Evolutionary conservation across 2,329 filamentous ascomycete genomes (phyloP).

Genomic region (Byssoonygena ceratinophila): DNA sequence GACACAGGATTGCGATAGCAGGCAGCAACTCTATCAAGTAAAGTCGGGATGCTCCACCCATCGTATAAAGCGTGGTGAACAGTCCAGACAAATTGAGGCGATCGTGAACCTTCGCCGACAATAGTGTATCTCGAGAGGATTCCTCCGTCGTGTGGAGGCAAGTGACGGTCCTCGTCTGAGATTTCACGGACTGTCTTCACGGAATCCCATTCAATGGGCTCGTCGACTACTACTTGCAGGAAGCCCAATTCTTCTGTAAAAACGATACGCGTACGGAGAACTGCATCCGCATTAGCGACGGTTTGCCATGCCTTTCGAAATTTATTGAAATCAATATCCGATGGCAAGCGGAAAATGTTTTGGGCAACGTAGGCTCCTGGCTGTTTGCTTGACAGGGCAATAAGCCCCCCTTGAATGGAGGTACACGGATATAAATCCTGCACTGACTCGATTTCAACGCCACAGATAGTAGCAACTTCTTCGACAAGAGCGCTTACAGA

Average conservation of each 20-base stretch:
- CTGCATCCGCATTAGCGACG: conserved; percentile 26
- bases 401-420: conserved; percentile 35
- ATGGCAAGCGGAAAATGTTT: conserved; percentile 26
- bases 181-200: conserved; percentile 11
- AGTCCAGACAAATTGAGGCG: conserved; percentile 30
- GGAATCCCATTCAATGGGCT: conserved; percentile 19
- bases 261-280: conserved; percentile 35
- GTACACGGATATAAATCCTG: conserved; percentile 35
- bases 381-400: conserved; percentile 31
- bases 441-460: conserved; percentile 19
- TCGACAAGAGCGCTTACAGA: conserved; percentile 16
- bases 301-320: conserved; percentile 34
- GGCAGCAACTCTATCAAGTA: conserved; percentile 16
- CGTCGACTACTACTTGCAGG: conserved; percentile 24
- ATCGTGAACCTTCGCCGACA: conserved; percentile 12
- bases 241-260: conserved; percentile 21
- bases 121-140: conserved; percentile 23
- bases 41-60: conserved; percentile 23
- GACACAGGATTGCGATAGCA: conserved; percentile 13
- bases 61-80: conserved; percentile 38
- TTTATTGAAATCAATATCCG: conserved; percentile 24
- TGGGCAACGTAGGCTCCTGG: conserved; percentile 35
- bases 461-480: conserved; percentile 18
- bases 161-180: conserved; percentile 9
- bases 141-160: conserved; percentile 24